Evolutionary conservation across 805 yeast species (phyloP), one percentile per base, ranked within the genome.

Genomic region (Pichia pseudocactophila): DNA sequence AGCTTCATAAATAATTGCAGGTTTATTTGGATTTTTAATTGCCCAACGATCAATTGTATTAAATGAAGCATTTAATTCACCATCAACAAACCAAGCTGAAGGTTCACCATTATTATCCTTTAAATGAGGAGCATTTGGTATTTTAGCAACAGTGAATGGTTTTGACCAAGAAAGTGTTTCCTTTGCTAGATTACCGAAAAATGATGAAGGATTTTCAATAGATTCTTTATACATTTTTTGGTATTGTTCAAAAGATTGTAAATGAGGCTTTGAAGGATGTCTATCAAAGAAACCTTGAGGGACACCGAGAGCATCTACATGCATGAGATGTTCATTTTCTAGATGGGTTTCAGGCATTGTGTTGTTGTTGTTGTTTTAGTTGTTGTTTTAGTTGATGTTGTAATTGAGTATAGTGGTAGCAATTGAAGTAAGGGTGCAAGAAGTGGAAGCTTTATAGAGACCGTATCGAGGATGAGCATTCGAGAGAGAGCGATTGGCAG

Each of bases 41-140:
- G 95, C 94, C 62, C 82, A 83, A 62, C 92, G 73, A 63, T 84
- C 95, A 41, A 84, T 84, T 71, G 85, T 76, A 62, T 84, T 84
- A 66, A 77, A 84, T 40, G 79, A 73, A 15, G 94, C 94, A 56
- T 84, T 84, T 57, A 84, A 66, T 58, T 82, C 78, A 48, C 94
- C 94, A 44, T 80, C 82, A 26, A 82, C 62, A 59, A 84, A 84
- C 92, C 92, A 84, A 28, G 85, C 75, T 17, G 80, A 62, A 36
- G 71, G 66, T 49, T 69, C 73, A 34, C 73, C 73, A 48, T 73
- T 58, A 48, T 64, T 61, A 61, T 76, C 75, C 42, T 71, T 65
- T 50, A 71, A 60, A 56, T 63, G 53, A 17, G 63, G 60, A 30
- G 57, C 53, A 4, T 45, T 53, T 1, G 79, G 79, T 45, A 61